These are phyloP conservation scores for Termitomyces sp. DNA, from an alignment of 768 basidiomycete genomes.

Conservation along the genomic window DNA sequence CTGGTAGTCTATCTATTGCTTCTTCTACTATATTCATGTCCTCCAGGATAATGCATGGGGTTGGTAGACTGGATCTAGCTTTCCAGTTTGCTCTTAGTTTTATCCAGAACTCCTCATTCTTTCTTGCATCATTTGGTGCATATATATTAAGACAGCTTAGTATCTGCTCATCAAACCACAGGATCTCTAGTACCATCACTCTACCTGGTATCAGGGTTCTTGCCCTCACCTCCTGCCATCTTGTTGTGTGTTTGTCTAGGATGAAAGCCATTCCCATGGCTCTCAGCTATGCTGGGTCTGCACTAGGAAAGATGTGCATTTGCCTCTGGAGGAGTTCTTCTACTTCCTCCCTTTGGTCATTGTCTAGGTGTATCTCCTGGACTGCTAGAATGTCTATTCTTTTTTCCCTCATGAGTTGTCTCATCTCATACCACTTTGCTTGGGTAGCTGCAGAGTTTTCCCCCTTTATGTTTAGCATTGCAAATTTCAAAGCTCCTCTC, in stretches of 20 bases:
- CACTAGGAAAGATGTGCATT: constrained; percentile 19
- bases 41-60: constrained; percentile 32
- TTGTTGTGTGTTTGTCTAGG: constrained; percentile 21
- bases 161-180: constrained; percentile 8
- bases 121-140: background rate
- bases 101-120: background rate
- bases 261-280: constrained; percentile 26
- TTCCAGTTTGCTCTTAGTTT: background rate
- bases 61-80: background rate
- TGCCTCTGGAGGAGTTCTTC: constrained; percentile 1
- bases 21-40: constrained; percentile 42
- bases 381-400: constrained; percentile 26
- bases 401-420: constrained; percentile 22
- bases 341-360: constrained; percentile 5
- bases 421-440: constrained; percentile 24
- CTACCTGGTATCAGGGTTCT: constrained; percentile 22
- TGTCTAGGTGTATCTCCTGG: constrained; percentile 30
- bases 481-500: background rate
- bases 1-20: background rate
- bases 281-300: constrained; percentile 5
- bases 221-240: constrained; percentile 10
- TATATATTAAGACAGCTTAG: background rate
- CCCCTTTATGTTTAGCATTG: background rate
- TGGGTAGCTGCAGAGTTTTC: background rate
- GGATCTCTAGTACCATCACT: constrained; percentile 11